Evolutionary conservation across 208 protist genomes (phyloP), one percentile per base, ranked within the genome.

Genomic region (Naegleria gruberi): DNA sequence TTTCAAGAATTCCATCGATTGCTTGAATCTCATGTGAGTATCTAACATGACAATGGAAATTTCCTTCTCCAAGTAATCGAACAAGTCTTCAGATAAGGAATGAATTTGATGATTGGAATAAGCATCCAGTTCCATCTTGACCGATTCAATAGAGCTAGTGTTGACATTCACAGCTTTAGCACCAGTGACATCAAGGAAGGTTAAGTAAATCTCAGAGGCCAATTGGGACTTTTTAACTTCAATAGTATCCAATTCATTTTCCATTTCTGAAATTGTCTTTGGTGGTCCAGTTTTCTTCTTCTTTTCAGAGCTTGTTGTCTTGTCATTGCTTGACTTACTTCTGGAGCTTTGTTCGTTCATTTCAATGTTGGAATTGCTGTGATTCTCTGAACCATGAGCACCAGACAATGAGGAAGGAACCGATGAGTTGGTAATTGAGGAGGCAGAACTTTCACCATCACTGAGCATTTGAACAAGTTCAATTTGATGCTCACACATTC

Each of bases 21-120:
- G 30, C 8, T 77, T 77, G 30, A 77, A 77, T 77, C 65, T 30
- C 6, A 37, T 12, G 34, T 77, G 65, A 2, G 65, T 37, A 77
- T 77, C 65, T n/a, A 77, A 77, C 26, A 77, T 37, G 65, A n/a
- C n/a, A 77, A 77, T 77, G 17, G 65, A 77, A 77, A 77, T 77
- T 8, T 77, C 65, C 8, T 26, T 77, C 30, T 30, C 65, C 1
- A 37, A 30, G 10, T 26, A 15, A 37, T 77, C 65, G 34, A 77
- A 77, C 8, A 77, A 77, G 8, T 7, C 6, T 37, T 77, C 65
- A 77, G 26, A 12, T 37, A 77, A 77, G 0, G 30, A 37, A 37
- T 77, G 30, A 37, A 37, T 77, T 7, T 19, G 26, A 19, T 37
- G 7, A 30, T 30, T 37, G 19, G 26, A 7, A 37, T 37, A 77